A percentile compares a stretch with the other conserved stretches of the same genome.
Evolutionary conservation across 2,329 filamentous ascomycete genomes (phyloP).

Genomic region (Lecanicillium sp.): DNA sequence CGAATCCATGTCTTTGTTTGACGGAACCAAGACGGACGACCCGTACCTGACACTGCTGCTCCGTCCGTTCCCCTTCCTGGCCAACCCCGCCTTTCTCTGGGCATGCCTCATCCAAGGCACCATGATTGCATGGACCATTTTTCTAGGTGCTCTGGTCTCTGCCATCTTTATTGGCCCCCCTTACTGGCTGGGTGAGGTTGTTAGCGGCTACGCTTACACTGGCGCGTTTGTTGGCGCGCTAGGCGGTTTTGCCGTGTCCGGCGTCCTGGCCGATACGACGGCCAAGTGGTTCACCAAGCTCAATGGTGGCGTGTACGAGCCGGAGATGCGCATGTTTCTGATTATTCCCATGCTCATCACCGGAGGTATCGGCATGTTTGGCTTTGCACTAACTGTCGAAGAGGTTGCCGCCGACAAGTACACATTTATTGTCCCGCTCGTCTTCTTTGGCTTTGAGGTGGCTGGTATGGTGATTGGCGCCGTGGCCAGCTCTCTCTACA

Average conservation of each 20-base stretch:
- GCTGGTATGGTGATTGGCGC: slow-evolving; percentile 89
- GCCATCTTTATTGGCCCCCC: slow-evolving; percentile 75
- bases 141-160: slow-evolving; percentile 79
- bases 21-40: slow-evolving; percentile 75
- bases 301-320: slow-evolving; percentile 81
- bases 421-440: slow-evolving; percentile 65
- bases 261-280: slow-evolving; percentile 64
- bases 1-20: slow-evolving; percentile 61
- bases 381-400: slow-evolving; percentile 68
- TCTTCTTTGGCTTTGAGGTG: slow-evolving; percentile 79
- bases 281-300: slow-evolving; percentile 61
- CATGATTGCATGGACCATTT: slow-evolving; percentile 92
- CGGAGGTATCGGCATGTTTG: slow-evolving; percentile 71
- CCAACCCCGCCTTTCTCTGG: slow-evolving; percentile 83
- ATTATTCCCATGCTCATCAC: slow-evolving; percentile 76
- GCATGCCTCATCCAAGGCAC: slow-evolving; percentile 72
- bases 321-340: slow-evolving; percentile 80
- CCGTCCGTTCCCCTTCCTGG: slow-evolving; percentile 75
- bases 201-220: slow-evolving; percentile 81
- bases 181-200: slow-evolving; percentile 71
- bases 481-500: slow-evolving; percentile 77
- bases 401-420: slow-evolving; percentile 49
- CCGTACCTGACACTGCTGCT: slow-evolving; percentile 55
- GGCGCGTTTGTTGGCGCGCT: slow-evolving; percentile 80
- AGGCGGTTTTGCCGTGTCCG: slow-evolving; percentile 68